Percentiles rank a stretch among this genome's conserved stretches.
These are phyloP conservation scores for Fraxinus greggii DNA, from an alignment of 305 asterid species.

Conservation along the genomic window DNA sequence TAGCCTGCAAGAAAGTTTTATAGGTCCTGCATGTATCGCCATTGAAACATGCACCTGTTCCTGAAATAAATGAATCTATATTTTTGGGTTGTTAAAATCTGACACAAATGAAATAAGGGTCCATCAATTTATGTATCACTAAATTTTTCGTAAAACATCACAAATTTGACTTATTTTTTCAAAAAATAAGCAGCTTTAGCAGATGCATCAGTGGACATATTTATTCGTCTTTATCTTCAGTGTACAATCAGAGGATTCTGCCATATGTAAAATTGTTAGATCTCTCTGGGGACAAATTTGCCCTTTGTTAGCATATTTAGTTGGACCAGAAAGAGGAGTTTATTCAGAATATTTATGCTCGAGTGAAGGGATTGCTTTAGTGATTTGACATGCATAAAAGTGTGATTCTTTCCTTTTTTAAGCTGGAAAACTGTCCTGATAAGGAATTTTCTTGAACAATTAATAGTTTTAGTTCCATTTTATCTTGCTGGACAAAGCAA, in stretches of 20 bases:
- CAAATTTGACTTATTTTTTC: not conserved
- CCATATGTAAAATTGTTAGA: not conserved
- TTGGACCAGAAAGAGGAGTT: slow-evolving; percentile 14
- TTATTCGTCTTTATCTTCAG: not conserved
- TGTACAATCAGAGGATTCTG: not conserved
- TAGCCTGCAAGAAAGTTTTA: not conserved
- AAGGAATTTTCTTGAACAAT: not conserved
- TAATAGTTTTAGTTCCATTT: not conserved
- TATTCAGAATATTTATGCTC: slow-evolving; percentile 14
- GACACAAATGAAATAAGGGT: not conserved
- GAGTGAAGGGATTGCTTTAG: slow-evolving; percentile 10
- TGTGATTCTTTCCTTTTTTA: not conserved
- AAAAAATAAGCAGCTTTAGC: not conserved
- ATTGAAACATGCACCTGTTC: not conserved
- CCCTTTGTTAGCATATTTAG: slow-evolving; percentile 9
- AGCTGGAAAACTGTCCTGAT: slow-evolving; percentile 6
- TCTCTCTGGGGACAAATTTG: not conserved
- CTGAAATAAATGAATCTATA: not conserved
- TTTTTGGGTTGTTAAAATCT: slow-evolving; percentile 1
- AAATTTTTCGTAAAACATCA: not conserved
- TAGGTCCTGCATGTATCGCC: not conserved
- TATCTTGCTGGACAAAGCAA: slow-evolving; percentile 11
- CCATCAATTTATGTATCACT: not conserved
- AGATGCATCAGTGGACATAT: not conserved
- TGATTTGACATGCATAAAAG: slow-evolving; percentile 11